These are phyloP conservation scores for Tritrichomonas musculus DNA, from an alignment of 208 protist species.

Conservation along the genomic window DNA sequence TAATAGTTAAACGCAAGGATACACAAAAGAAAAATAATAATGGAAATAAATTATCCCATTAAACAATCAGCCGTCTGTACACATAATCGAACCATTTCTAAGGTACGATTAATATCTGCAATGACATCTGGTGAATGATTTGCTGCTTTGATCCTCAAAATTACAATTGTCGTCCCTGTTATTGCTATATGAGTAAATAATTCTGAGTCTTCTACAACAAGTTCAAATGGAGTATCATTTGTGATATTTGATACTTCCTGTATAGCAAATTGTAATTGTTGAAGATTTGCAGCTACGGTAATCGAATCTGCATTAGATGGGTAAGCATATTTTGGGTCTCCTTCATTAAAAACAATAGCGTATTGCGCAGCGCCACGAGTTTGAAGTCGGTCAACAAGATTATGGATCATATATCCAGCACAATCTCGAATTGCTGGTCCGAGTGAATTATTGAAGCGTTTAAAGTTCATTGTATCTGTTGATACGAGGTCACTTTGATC, in stretches of 20 bases:
- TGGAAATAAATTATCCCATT: slow-evolving; percentile 13
- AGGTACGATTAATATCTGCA: not conserved
- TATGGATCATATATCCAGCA: not conserved
- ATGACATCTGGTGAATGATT: not conserved
- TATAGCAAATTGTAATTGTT: not conserved
- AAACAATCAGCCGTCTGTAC: not conserved
- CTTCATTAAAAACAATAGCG: slow-evolving; percentile 5
- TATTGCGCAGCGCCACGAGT: not conserved
- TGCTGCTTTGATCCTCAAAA: not conserved
- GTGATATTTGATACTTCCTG: not conserved
- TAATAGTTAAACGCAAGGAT: no score
- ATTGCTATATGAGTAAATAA: not conserved
- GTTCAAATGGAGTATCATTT: not conserved
- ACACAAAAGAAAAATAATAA: no score
- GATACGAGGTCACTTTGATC: not conserved
- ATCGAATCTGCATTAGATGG: slow-evolving; percentile 29
- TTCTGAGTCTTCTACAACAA: not conserved
- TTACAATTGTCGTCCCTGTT: not conserved
- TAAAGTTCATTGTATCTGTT: not conserved
- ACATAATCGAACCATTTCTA: not conserved
- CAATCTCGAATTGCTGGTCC: not conserved
- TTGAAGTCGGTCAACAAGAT: not conserved
- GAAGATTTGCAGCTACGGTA: not conserved
- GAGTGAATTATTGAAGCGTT: not conserved
- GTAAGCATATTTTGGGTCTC: not conserved